Evolutionary conservation across 257 asterid genomes (phyloP).

Genomic region (Mentha longifolia): DNA sequence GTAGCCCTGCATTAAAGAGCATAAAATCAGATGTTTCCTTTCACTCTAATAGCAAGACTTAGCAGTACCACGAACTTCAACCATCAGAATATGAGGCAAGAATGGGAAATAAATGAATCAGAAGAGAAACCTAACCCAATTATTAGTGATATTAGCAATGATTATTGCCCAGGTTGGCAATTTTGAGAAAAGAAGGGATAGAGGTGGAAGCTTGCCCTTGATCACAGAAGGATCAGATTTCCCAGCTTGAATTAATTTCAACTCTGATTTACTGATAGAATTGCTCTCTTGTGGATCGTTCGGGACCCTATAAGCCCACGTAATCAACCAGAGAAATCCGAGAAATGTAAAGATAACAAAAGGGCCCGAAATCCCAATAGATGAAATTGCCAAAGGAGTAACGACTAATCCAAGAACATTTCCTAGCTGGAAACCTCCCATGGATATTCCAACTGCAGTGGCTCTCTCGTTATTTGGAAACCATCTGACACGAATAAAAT

Average conservation of each 20-base stretch:
- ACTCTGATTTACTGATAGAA: conserved; percentile 61
- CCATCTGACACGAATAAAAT: conserved; percentile 56
- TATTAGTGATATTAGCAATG: conserved; percentile 81
- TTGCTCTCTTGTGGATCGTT: conserved; percentile 74
- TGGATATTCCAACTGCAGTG: conserved; percentile 89
- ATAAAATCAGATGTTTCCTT: not conserved
- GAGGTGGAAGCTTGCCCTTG: conserved; percentile 69
- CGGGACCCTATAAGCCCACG: conserved; percentile 60
- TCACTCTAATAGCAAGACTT: not conserved
- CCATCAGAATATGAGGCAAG: not conserved
- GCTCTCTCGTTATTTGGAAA: conserved; percentile 88
- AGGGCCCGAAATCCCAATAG: conserved; percentile 81
- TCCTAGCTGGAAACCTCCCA: conserved; percentile 97
- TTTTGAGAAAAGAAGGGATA: conserved; percentile 70
- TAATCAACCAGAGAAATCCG: conserved; percentile 79
- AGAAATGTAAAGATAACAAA: conserved; percentile 81
- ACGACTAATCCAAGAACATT: conserved; percentile 86
- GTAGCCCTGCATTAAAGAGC: conserved; percentile 76
- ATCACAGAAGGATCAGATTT: conserved; percentile 51
- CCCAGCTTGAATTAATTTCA: conserved; percentile 80
- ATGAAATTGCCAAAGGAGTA: conserved; percentile 72
- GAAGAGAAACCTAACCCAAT: conserved; percentile 62
- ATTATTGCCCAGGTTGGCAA: conserved; percentile 93
- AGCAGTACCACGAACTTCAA: not conserved
- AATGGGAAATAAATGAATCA: not conserved